Base-by-base conservation (phyloP, 179 eudicot species). In the Pouteria campechiana region DNA sequence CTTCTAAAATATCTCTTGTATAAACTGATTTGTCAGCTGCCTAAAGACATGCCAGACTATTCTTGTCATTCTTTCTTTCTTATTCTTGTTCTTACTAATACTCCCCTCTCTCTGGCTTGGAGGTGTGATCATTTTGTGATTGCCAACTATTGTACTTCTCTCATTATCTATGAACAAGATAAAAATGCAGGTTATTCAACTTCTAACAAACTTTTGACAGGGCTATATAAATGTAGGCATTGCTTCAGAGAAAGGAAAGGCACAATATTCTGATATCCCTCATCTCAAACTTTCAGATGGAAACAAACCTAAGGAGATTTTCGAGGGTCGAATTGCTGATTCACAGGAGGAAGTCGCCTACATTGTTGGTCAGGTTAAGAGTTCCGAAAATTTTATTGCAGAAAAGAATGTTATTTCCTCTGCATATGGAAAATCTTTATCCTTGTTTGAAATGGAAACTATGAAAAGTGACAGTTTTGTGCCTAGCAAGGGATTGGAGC, bases 151-250 rank as follows among this genome's bases (percentile, higher is more conserved):
- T n/a, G n/a, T n/a, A n/a, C n/a, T n/a, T n/a, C n/a, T n/a, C n/a
- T n/a, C n/a, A n/a, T n/a, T n/a, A n/a, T n/a, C n/a, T n/a, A n/a
- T n/a, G n/a, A n/a, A n/a, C n/a, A n/a, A n/a, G n/a, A n/a, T n/a
- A n/a, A n/a, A n/a, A n/a, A n/a, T n/a, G n/a, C n/a, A n/a, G n/a
- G n/a, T 50, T 19, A 9, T 25, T 1, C 48, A 19, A 40, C 40
- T 30, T 17, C 37, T 48, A 15, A 41, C 28, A 28, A 7, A 16
- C 35, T 58, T 56, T 51, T 13, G 9, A 58, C 83, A 92, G 99
- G 96, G 96, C 39, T 92, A 73, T 57, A 92, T 92, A 50, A 92
- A 92, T 74, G 60, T 65, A 40, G 96, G 99, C 49, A 70, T 87
- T 60, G 94, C 96, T 59, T 70, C 76, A 45, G 58, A 55, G 44